Evolutionary conservation across 768 basidiomycete species (phyloP), one percentile per base, ranked within the genome.

Genomic region (Sarcomyxa edulis): DNA sequence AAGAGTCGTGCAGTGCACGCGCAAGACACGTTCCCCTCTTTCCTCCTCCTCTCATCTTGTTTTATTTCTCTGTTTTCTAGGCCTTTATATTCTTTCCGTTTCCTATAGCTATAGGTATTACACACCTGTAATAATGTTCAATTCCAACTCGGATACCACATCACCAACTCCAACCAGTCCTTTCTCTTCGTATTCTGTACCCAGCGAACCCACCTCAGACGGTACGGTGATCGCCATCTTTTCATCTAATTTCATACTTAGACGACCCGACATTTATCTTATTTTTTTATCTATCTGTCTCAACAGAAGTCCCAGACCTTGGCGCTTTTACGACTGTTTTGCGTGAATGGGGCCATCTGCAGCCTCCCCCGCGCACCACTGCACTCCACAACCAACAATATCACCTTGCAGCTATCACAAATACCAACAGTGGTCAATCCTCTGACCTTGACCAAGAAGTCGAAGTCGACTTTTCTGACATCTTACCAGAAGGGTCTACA

Each of bases 91-190:
- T n/a, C n/a, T n/a, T n/a, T n/a, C n/a, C n/a, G n/a, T n/a, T n/a
- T n/a, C n/a, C n/a, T n/a, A n/a, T n/a, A n/a, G n/a, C n/a, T n/a
- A n/a, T n/a, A n/a, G n/a, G n/a, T n/a, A n/a, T n/a, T n/a, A n/a
- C n/a, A n/a, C n/a, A n/a, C n/a, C n/a, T n/a, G n/a, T n/a, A n/a
- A 33, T 33, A 40, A 40, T 40, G 39, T 12, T 40, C 26, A 31
- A 33, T 31, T 40, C 39, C 20, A 40, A 16, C 24, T 32, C 39
- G 19, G 39, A 40, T 22, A 40, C 39, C 7, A 32, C 32, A 5
- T 34, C 42, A n/a, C 36, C 42, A 43, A 43, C 42, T 18, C 36
- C 42, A 26, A 37, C 39, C 42, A 43, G 42, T 43, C 42, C 42
- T 43, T 43, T 43, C 42, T 43, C 42, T 8, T 43, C 42, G 24